A percentile compares a stretch with the other conserved stretches of the same genome.
Conservation (phyloP, 2,329 filamentous ascomycete genomes). For the Talaromyces sp. region DNA sequence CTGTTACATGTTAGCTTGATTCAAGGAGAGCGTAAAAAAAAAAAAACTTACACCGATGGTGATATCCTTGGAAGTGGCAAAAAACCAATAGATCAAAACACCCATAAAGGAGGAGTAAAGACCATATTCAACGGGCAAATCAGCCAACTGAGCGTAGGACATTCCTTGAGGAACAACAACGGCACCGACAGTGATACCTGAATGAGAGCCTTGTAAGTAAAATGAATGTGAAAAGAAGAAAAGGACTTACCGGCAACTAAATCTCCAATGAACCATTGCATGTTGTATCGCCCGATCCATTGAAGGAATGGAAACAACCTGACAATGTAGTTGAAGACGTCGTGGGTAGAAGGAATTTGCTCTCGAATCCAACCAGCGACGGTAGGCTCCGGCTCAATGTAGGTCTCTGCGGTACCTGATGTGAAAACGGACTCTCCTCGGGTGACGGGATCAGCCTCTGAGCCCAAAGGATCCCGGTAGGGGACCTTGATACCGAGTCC, state of each 20-base stretch:
- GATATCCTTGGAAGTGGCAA: constrained; percentile 97
- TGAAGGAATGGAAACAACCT: constrained; percentile 80
- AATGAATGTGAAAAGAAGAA: neutral
- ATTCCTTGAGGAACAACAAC: constrained; percentile 95
- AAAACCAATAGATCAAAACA: constrained; percentile 93
- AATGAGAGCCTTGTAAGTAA: neutral
- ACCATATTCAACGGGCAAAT: constrained; percentile 76
- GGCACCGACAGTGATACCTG: constrained; percentile 66
- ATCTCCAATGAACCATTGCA: constrained; percentile 84
- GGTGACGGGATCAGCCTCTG: constrained; percentile 59
- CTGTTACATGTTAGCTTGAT: constrained; percentile 39
- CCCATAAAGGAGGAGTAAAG: constrained; percentile 96
- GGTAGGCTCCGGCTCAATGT: constrained; percentile 77
- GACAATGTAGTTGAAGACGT: constrained; percentile 59
- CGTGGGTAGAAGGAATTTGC: constrained; percentile 56
- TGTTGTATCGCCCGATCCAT: constrained; percentile 89
- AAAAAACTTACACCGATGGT: constrained; percentile 73
- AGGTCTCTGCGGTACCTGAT: constrained; percentile 67
- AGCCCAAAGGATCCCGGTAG: constrained; percentile 55
- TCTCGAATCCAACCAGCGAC: constrained; percentile 67
- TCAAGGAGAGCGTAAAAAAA: neutral
- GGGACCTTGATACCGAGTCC: constrained; percentile 77
- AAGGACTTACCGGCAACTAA: constrained; percentile 69
- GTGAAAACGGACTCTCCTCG: constrained; percentile 78
- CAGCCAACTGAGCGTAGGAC: constrained; percentile 85